A percentile compares a stretch with the other conserved stretches of the same genome.
Conservation (phyloP, 2,329 filamentous ascomycete genomes). For the Fonsecaea pedrosoi region DNA sequence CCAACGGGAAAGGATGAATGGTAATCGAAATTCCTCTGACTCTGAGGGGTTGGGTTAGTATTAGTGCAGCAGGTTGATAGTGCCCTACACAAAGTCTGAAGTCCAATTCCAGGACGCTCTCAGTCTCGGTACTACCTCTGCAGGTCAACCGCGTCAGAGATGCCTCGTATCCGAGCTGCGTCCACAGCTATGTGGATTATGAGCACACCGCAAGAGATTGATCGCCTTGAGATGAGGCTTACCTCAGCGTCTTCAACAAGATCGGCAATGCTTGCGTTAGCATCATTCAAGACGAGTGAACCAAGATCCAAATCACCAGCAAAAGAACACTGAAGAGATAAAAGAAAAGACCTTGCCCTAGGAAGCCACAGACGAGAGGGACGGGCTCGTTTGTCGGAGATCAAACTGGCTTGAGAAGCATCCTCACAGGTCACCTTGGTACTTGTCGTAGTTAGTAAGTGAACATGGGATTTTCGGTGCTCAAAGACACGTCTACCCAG, state of each 20-base stretch:
- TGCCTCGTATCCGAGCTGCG: slow-evolving; percentile 31
- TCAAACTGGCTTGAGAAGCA: slow-evolving; percentile 6
- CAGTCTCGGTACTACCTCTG: neutral
- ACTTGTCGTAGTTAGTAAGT: slow-evolving; percentile 15
- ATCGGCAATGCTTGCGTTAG: slow-evolving; percentile 19
- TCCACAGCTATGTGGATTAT: slow-evolving; percentile 30
- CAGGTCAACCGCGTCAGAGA: slow-evolving; percentile 1
- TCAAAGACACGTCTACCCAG: slow-evolving; percentile 19
- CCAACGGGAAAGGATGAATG: slow-evolving; percentile 16
- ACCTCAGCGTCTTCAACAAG: slow-evolving; percentile 28
- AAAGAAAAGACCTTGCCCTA: slow-evolving; percentile 23
- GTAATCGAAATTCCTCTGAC: slow-evolving; percentile 13
- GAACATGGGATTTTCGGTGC: slow-evolving; percentile 22
- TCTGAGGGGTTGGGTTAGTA: slow-evolving; percentile 18
- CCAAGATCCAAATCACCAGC: slow-evolving; percentile 24
- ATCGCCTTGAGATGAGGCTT: slow-evolving; percentile 16
- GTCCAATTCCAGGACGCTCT: slow-evolving; percentile 14
- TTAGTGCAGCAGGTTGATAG: neutral
- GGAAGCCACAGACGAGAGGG: slow-evolving; percentile 24
- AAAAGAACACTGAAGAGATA: slow-evolving; percentile 22
- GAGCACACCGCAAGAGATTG: neutral
- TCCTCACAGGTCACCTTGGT: slow-evolving; percentile 14
- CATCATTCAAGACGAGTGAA: neutral
- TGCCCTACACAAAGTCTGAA: slow-evolving; percentile 28
- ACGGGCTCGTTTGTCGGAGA: slow-evolving; percentile 6